These are phyloP conservation scores for Floccularia luteovirens DNA, from an alignment of 768 basidiomycete genomes.

Conservation along the genomic window DNA sequence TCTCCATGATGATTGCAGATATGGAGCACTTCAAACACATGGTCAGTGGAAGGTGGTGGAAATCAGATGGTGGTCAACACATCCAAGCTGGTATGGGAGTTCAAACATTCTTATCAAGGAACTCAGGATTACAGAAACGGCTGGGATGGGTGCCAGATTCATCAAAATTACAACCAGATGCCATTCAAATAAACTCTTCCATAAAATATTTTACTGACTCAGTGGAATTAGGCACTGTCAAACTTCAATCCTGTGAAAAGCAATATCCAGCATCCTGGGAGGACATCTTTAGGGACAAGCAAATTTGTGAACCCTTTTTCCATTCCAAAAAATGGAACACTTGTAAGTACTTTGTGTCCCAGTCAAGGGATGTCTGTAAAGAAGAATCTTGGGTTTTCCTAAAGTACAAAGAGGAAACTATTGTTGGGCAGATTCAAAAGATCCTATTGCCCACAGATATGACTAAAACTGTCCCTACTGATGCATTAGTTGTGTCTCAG, in stretches of 20 bases:
- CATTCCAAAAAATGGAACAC: neutral
- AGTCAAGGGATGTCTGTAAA: neutral
- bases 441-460: too few relatives aligned
- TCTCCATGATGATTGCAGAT: conserved; percentile 14
- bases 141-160: conserved; percentile 8
- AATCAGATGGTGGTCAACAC: neutral
- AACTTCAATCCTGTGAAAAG: neutral
- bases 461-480: neutral
- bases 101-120: conserved; percentile 3
- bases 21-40: conserved; percentile 24
- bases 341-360: neutral
- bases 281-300: neutral
- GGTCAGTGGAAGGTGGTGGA: conserved; percentile 22
- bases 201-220: neutral
- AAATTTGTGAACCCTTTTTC: too few relatives aligned
- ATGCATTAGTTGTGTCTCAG: neutral
- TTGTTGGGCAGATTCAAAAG: neutral
- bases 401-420: neutral
- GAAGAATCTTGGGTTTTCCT: neutral
- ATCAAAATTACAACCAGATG: neutral
- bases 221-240: neutral
- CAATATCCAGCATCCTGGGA: neutral
- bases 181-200: neutral
- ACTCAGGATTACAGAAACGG: conserved; percentile 6
- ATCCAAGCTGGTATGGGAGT: neutral